Base-by-base conservation (phyloP, 23 red algal genomes). In the Cyanidioschyzon merolae region DNA sequence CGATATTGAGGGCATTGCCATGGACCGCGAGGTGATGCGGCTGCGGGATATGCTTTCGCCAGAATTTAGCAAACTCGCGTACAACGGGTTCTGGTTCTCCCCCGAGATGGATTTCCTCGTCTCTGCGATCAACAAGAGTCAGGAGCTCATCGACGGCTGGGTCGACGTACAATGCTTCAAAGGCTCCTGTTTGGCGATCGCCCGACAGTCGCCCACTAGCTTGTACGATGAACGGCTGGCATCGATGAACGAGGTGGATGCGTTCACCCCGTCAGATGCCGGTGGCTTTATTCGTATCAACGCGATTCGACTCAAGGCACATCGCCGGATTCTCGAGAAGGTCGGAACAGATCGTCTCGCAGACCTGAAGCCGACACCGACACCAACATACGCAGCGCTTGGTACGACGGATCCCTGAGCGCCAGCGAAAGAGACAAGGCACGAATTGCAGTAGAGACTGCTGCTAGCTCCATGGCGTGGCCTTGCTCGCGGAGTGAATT, bases 101-200 rank as follows among this genome's bases (percentile, higher is more conserved):
- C 92, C 92, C 15, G 92, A 96, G 74, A 86, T 85, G 75, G 92
- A 96, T 74, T 96, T 96, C 54, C 74, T 96, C 34, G 58, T 96
- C 3, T 87, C 92, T 2, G 87, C 92, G 50, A 90, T 96, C 39
- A 67, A 89, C 24, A 96, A 96, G 86, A 87, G 83, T 50, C 92
- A 96, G 80, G 92, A 96, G 67, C 84, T 96, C 34, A 90, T 96
- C 76, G 92, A 96, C 74, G 92, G 92, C 16, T 96, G 92, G 92
- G 92, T 96, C 16, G 92, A 96, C 45, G 87, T 96, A 2, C 16
- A 83, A 51, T 96, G 92, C 75, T 96, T 85, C 87, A 96, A 96
- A 83, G 88, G 87, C 24, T 50, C 50, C 40, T 85, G 87, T 79
- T 90, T 96, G 92, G 92, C 92, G 29, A 76, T 90, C 30, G 92